Evolutionary conservation across 176 grass and related monocot species (phyloP).

Genomic region (Luzula sylvatica): DNA sequence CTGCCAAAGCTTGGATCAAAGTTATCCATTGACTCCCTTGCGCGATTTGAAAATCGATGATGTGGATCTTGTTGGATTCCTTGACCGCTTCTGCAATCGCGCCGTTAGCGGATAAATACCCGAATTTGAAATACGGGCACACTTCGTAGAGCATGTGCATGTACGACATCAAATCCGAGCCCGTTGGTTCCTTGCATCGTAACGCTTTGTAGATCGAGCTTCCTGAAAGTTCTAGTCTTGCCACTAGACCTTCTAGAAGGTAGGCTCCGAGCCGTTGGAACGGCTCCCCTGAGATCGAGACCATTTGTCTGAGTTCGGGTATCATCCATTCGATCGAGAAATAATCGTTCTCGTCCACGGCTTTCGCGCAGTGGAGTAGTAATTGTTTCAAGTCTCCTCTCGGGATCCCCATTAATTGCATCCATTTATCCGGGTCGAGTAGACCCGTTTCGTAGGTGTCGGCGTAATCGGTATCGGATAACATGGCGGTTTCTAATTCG

Average conservation of each 20-base stretch:
- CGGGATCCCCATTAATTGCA: constrained; percentile 50
- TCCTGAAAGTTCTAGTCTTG: constrained; percentile 45
- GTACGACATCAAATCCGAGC: constrained; percentile 64
- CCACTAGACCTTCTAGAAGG: constrained; percentile 70
- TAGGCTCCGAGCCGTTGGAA: constrained; percentile 69
- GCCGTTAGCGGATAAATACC: constrained; percentile 80
- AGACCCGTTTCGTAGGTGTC: constrained; percentile 33
- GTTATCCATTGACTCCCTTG: constrained; percentile 62
- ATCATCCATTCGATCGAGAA: constrained; percentile 30
- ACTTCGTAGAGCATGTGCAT: constrained; percentile 66
- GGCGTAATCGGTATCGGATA: constrained; percentile 40
- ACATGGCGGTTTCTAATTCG: constrained; percentile 59
- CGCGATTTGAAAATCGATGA: constrained; percentile 76
- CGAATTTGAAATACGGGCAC: constrained; percentile 75
- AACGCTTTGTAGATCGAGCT: constrained; percentile 62
- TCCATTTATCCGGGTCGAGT: constrained; percentile 51
- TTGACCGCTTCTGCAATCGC: constrained; percentile 70
- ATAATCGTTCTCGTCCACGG: constrained; percentile 43
- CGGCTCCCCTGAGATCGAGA: constrained; percentile 59
- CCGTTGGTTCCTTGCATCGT: constrained; percentile 58
- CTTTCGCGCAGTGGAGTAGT: constrained; percentile 58
- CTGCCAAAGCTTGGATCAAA: constrained; percentile 56
- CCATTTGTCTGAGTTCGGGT: constrained; percentile 52
- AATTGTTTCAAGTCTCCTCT: constrained; percentile 57
- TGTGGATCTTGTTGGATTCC: constrained; percentile 52